These are phyloP conservation scores for Aquilaria agallochum DNA, from an alignment of 441 rosid genomes.

Conservation along the genomic window DNA sequence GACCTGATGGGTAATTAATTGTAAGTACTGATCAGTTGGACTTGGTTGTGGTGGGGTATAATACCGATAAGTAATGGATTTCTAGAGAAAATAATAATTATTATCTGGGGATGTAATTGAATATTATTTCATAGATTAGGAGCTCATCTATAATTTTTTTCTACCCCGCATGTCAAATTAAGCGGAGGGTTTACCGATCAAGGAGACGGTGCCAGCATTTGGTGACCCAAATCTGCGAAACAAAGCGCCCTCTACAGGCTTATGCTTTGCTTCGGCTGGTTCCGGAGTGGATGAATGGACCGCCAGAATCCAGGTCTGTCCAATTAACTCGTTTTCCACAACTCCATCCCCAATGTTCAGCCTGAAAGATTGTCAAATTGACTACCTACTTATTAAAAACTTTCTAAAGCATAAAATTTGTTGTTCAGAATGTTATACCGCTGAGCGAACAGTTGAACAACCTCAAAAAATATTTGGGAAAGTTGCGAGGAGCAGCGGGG, in stretches of 20 bases:
- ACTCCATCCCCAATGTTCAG: background rate
- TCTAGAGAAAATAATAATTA: too few relatives aligned
- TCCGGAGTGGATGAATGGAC: conserved; percentile 23
- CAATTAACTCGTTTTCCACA: background rate
- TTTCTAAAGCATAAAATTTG: background rate
- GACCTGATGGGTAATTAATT: conserved; percentile 22
- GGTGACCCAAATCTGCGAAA: conserved; percentile 16
- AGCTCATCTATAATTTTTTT: background rate
- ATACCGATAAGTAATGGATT: too few relatives aligned
- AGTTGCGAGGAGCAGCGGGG: conserved; percentile 22
- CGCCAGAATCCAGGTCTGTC: conserved; percentile 3
- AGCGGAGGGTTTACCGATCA: conserved; percentile 22
- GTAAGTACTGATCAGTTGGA: too few relatives aligned
- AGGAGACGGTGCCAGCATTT: conserved; percentile 16
- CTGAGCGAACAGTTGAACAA: conserved; percentile 16
- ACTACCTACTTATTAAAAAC: background rate
- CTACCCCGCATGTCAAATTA: background rate
- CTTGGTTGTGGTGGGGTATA: too few relatives aligned
- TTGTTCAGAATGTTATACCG: conserved; percentile 11
- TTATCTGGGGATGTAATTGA: too few relatives aligned
- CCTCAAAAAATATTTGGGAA: conserved; percentile 18
- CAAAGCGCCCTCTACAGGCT: conserved; percentile 18
- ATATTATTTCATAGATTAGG: too few relatives aligned
- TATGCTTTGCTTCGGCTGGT: conserved; percentile 28
- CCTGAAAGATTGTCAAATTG: background rate